Conservation (phyloP, 2,329 filamentous ascomycete species). For the Dendrostoma leiphaemia region DNA sequence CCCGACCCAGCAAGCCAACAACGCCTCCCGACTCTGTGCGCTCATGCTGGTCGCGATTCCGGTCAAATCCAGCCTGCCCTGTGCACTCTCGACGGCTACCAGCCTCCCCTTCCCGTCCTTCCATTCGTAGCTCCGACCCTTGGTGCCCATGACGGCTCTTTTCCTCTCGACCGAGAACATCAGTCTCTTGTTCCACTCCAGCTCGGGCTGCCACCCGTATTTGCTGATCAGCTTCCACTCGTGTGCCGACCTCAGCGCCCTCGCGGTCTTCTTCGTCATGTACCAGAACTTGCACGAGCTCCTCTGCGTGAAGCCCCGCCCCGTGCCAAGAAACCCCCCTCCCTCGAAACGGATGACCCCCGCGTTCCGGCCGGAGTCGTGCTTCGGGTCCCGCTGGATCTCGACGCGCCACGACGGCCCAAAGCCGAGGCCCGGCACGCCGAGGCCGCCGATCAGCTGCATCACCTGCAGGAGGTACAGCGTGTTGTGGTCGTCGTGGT, state of each 20-base stretch:
- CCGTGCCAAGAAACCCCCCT: conserved; percentile 10
- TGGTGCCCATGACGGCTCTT: neutral
- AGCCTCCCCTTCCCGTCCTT: conserved; percentile 10
- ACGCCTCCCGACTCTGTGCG: conserved; percentile 55
- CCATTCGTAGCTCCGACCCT: conserved; percentile 2
- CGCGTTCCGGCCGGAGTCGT: neutral
- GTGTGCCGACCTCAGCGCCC: neutral
- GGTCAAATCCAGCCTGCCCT: conserved; percentile 8
- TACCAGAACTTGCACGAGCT: conserved; percentile 20
- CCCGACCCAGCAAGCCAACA: conserved; percentile 37
- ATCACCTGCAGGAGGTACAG: conserved; percentile 11
- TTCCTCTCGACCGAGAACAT: conserved; percentile 13
- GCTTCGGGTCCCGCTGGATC: conserved; percentile 9
- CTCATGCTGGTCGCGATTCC: conserved; percentile 9
- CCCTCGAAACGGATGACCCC: conserved; percentile 13
- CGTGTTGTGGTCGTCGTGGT: conserved; percentile 10
- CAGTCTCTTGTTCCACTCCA: conserved; percentile 10
- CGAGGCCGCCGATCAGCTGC: conserved; percentile 10
- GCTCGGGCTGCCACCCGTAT: conserved; percentile 10
- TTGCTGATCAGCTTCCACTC: conserved; percentile 31
- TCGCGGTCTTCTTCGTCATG: conserved; percentile 14
- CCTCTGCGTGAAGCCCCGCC: conserved; percentile 7
- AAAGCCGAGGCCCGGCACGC: conserved; percentile 5
- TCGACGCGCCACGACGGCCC: conserved; percentile 12
- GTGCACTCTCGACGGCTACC: conserved; percentile 7